A percentile compares a stretch with the other conserved stretches of the same genome.
phyloP scores from a whole-genome alignment of 768 basidiomycete species.

The Tulasnella sp. region DNA sequence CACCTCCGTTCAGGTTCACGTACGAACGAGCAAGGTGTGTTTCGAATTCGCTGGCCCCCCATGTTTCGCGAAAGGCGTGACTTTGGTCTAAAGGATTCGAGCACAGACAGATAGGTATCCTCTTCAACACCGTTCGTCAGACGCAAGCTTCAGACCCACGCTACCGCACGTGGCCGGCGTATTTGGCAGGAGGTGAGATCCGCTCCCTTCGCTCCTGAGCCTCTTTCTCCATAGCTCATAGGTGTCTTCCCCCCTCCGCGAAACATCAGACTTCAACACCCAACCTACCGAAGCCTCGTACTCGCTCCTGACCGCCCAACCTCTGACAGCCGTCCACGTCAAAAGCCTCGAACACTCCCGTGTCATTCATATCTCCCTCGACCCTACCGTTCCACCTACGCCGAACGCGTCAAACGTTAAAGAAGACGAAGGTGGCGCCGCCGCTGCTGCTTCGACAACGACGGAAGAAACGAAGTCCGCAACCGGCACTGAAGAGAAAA shows the following conservation, averaged over 20 bases:
- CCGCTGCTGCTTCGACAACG: background rate
- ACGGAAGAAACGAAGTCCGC: background rate
- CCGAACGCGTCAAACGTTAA: slow-evolving; percentile 35
- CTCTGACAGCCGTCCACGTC: slow-evolving; percentile 54
- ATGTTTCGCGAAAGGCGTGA: background rate
- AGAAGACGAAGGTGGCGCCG: slow-evolving; percentile 35
- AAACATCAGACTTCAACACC: slow-evolving; percentile 81
- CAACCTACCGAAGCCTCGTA: slow-evolving; percentile 79
- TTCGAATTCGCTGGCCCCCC: background rate
- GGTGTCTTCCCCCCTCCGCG: background rate
- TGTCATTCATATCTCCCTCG: slow-evolving; percentile 41
- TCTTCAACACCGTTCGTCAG: slow-evolving; percentile 58
- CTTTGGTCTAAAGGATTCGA: background rate
- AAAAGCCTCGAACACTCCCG: slow-evolving; percentile 56
- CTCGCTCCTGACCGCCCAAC: slow-evolving; percentile 63
- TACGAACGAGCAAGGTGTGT: slow-evolving; percentile 77
- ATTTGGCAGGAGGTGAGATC: slow-evolving; percentile 74
- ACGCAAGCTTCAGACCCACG: slow-evolving; percentile 51
- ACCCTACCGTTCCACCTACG: slow-evolving; percentile 32
- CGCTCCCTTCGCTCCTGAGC: background rate
- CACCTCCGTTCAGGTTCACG: slow-evolving; percentile 49
- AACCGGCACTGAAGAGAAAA: background rate
- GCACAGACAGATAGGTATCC: slow-evolving; percentile 68
- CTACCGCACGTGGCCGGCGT: slow-evolving; percentile 62
- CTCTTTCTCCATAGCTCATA: background rate